Conservation (phyloP, 768 basidiomycete species). For the Boletus sensibilis region DNA sequence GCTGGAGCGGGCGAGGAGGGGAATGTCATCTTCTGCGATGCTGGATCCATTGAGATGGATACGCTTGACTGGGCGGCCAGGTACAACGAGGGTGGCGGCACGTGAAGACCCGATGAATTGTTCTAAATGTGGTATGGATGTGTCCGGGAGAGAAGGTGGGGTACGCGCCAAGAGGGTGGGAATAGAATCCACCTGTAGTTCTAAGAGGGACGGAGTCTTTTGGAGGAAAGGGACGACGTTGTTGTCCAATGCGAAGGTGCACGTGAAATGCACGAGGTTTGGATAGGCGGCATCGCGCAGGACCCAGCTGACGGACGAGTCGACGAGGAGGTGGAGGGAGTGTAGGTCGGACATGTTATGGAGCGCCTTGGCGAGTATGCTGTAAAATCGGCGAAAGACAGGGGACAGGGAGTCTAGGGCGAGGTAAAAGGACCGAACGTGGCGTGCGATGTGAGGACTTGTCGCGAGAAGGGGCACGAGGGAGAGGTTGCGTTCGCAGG, state of each 20-base stretch:
- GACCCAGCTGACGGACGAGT: constrained; percentile 54
- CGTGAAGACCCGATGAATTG: constrained; percentile 63
- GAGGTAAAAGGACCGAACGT: constrained; percentile 63
- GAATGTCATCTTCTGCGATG: constrained; percentile 56
- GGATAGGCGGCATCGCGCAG: constrained; percentile 44
- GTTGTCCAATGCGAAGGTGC: constrained; percentile 59
- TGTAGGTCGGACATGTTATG: constrained; percentile 58
- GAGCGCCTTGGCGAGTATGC: constrained; percentile 51
- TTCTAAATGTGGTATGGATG: constrained; percentile 44
- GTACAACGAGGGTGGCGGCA: constrained; percentile 55
- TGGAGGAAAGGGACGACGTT: constrained; percentile 59
- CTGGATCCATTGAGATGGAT: constrained; percentile 63
- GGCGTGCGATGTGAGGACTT: constrained; percentile 54
- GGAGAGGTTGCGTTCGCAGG: constrained; percentile 43
- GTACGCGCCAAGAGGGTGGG: constrained; percentile 29
- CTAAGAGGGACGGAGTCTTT: constrained; percentile 51
- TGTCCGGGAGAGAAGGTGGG: constrained; percentile 27
- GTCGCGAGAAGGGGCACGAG: constrained; percentile 56
- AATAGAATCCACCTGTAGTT: constrained; percentile 52
- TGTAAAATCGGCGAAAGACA: constrained; percentile 48
- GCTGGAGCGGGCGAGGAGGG: constrained; percentile 48
- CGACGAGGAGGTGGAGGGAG: constrained; percentile 49
- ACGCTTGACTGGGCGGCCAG: constrained; percentile 62
- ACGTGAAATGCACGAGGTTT: constrained; percentile 54
- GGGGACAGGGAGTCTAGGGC: constrained; percentile 42